Base-by-base conservation (phyloP, 345 rosid genomes). In the Kernera saxatilis region DNA sequence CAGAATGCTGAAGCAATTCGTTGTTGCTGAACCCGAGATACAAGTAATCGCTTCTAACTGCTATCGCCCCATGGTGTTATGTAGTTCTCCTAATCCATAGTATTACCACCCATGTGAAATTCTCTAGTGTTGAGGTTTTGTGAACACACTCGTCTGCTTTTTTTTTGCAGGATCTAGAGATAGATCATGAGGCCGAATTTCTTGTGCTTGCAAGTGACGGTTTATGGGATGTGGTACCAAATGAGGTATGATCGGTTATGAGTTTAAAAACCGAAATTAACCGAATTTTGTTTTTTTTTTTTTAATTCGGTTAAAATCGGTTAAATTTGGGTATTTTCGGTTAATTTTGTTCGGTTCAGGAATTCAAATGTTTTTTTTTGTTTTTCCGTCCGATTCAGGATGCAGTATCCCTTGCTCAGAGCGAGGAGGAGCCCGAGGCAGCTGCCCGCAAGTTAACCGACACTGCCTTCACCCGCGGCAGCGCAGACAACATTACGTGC, bases 201-300 rank as follows among this genome's bases (percentile, higher is more conserved):
- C 96, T 95, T 56, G 97, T 95, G 59, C 91, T 95, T 67, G 98
- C 98, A 40, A 95, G 96, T 75, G 99, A 92, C 78, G 99, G 99
- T 69, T 70, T 92, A 50, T 92, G 99, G 99, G 98, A 95, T 79
- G 99, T 92, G 8, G 90, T 95, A 10, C 93, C 89, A 14, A 92
- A 95, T 78, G 97, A 90, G 84, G 99, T 88, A 83, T 8, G 37
- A n/a, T n/a, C n/a, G n/a, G n/a, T n/a, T n/a, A n/a, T n/a, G n/a
- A n/a, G n/a, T n/a, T n/a, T n/a, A n/a, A n/a, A n/a, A n/a, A n/a
- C n/a, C n/a, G n/a, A n/a, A n/a, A n/a, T n/a, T n/a, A n/a, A n/a
- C n/a, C n/a, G n/a, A n/a, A n/a, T n/a, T n/a, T n/a, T n/a, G n/a
- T n/a, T n/a, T n/a, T n/a, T n/a, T n/a, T n/a, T n/a, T n/a, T n/a